A percentile compares a stretch with the other conserved stretches of the same genome.
These are phyloP conservation scores for Alternaria infectoria DNA, from an alignment of 2,329 filamentous ascomycete species.

Conservation along the genomic window DNA sequence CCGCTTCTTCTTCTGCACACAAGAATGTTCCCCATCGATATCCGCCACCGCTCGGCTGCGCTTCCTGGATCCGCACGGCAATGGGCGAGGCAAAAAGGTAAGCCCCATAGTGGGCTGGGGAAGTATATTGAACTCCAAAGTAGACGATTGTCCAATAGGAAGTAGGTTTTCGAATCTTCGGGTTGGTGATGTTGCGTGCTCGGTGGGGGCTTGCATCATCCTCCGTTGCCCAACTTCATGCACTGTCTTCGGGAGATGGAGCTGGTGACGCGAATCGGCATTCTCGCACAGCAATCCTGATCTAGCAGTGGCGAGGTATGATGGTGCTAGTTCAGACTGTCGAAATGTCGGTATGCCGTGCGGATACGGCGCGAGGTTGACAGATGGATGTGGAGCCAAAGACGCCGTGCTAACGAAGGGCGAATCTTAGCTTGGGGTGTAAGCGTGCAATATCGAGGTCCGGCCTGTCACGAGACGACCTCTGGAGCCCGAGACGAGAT, in stretches of 20 bases:
- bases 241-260: slow-evolving; percentile 29
- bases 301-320: slow-evolving; percentile 3
- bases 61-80: slow-evolving; percentile 50
- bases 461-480: slow-evolving; percentile 30
- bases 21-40: slow-evolving; percentile 62
- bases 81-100: slow-evolving; percentile 40
- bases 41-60: slow-evolving; percentile 62
- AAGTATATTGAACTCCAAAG: slow-evolving; percentile 44
- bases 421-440: slow-evolving; percentile 5
- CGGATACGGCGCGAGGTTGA: slow-evolving; percentile 21
- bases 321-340: not conserved
- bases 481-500: slow-evolving; percentile 16
- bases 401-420: slow-evolving; percentile 15
- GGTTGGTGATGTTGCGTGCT: slow-evolving; percentile 17
- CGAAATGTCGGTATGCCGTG: slow-evolving; percentile 4
- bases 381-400: slow-evolving; percentile 17
- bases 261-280: slow-evolving; percentile 31
- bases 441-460: slow-evolving; percentile 15
- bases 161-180: slow-evolving; percentile 15
- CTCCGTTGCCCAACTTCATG: slow-evolving; percentile 39
- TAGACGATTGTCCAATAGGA: slow-evolving; percentile 9
- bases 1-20: slow-evolving; percentile 67
- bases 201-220: slow-evolving; percentile 31
- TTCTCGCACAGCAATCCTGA: slow-evolving; percentile 28
- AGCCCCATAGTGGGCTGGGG: slow-evolving; percentile 40